Evolutionary conservation across 2,329 filamentous ascomycete genomes (phyloP), one percentile per base, ranked within the genome.

Genomic region (Aspergillus hiratsukae): DNA sequence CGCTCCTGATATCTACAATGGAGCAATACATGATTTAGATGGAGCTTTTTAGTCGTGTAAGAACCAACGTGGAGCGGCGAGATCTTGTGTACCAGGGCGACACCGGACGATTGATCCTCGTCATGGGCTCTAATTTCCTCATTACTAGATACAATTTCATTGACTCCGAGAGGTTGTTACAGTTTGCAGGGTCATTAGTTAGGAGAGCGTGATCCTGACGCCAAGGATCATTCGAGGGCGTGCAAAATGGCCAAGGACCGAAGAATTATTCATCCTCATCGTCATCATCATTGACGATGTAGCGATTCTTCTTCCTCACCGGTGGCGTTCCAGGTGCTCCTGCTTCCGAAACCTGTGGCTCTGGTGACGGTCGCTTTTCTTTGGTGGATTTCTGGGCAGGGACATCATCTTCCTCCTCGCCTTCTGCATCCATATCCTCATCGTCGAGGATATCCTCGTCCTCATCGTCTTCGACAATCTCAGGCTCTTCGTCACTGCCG

Each of bases 211-310:
- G 14, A 5, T 43, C 49, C 23, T 52, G 53, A 58, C 27, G 53
- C 53, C 48, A 40, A 40, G 21, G 23, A 48, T 8, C 46, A 28
- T 48, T 48, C 21, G 11, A 3, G 3, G 11, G 9, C 23, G 23
- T n/a, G 21, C 31, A 37, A 37, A 37, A 37, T 17, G 31, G 17
- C 27, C 27, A 53, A 54, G 45, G 49, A 31, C 31, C 11, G 56
- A 46, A 55, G 49, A 14, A 14, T 48, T 40, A 60, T 68, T 68
- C 73, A 54, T 79, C 75, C 50, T 79, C 77, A 11, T 80, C 78
- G 48, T 80, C 78, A 54, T 78, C 76, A 50, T 79, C 76, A 51
- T 79, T 76, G 53, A 78, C 75, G 31, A 79, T 73, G 52, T 78
- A 75, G 54, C 76, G 75, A 61, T 78, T 72, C 69, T 78, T 78